Evolutionary conservation across 495 filamentous ascomycete species (phyloP).

Genomic region (Elaphomyces granulatus): DNA sequence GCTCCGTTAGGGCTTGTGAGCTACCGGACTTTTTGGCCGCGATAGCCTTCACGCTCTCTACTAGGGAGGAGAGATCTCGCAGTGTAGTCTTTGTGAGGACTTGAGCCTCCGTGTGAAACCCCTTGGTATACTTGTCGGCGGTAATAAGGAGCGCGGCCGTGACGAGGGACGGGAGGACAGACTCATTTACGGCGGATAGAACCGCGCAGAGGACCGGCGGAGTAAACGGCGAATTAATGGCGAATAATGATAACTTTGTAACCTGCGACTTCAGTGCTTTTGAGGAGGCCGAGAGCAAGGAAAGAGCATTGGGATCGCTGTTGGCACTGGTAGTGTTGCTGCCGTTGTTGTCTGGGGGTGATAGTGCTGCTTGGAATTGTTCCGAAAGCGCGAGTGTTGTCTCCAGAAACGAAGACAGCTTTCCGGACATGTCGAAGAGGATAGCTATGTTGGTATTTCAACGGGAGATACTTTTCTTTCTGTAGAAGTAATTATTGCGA

Average conservation of each 20-base stretch:
- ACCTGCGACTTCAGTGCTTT: conserved; percentile 61
- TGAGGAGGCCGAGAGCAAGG: conserved; percentile 50
- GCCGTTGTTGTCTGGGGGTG: conserved; percentile 5
- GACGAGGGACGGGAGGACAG: conserved; percentile 55
- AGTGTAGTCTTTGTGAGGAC: conserved; percentile 21
- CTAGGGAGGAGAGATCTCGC: conserved; percentile 24
- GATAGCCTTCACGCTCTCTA: conserved; percentile 21
- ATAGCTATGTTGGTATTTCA: too few relatives aligned
- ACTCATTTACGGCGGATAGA: conserved; percentile 47
- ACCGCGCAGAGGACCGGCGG: conserved; percentile 54
- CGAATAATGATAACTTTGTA: conserved; percentile 73
- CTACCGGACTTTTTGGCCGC: conserved; percentile 17
- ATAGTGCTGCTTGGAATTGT: conserved; percentile 27
- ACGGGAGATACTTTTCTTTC: too few relatives aligned
- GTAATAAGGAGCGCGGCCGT: conserved; percentile 51
- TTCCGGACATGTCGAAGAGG: conserved; percentile 29
- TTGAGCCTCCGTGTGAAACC: conserved; percentile 39
- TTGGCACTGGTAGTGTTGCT: conserved; percentile 4
- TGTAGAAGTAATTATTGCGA: too few relatives aligned
- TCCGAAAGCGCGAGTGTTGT: conserved; percentile 21
- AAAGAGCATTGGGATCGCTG: conserved; percentile 35
- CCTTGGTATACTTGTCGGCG: conserved; percentile 39
- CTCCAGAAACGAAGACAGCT: conserved; percentile 18
- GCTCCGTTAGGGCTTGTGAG: neutral
- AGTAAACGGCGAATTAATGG: conserved; percentile 74